Evolutionary conservation across 73 alveolate genomes (phyloP), one percentile per base, ranked within the genome.

Genomic region (Paraurostyla sp.): DNA sequence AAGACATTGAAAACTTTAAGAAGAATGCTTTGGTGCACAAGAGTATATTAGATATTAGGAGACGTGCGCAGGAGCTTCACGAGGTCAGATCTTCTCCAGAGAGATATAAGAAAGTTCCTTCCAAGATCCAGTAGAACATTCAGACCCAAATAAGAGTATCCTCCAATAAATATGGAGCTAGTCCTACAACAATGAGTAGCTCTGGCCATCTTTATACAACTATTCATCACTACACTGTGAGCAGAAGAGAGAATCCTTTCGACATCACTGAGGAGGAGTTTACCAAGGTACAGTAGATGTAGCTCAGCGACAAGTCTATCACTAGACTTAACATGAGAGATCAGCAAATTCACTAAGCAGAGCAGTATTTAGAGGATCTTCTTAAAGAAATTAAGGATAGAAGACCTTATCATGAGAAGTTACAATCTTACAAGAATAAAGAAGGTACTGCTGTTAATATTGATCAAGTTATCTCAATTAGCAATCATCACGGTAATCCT

Each of bases 31-130:
- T 73, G 2, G 51, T 73, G 3, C 71, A 73, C 35, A 73, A 48
- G 27, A 48, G 71, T 73, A 33, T 73, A 6, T 23, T 48, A n/a
- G 86, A 73, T 20, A 71, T 73, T 29, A 43, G 86, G 18, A 38
- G 86, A 0, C 42, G 86, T 45, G 86, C 86, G 6, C 71, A 73
- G 41, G 42, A 3, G 20, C 23, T 43, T 2, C 4, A 48, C 25
- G 86, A 73, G 32, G 46, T 73, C 25, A 73, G 86, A 73, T 48
- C 65, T 16, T 73, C 86, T 15, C 86, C 86, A 48, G 71, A 73
- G 71, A 73, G 86, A 73, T 73, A 73, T 36, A 16, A 46, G 30
- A 22, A 73, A 0, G 86, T 27, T 2, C 23, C 42, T 3, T 43
- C 71, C 13, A 73, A 73, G 40, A 30, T 73, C 0, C 54, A 20